Conservation (phyloP, 805 yeast genomes). For the Candida alai region DNA sequence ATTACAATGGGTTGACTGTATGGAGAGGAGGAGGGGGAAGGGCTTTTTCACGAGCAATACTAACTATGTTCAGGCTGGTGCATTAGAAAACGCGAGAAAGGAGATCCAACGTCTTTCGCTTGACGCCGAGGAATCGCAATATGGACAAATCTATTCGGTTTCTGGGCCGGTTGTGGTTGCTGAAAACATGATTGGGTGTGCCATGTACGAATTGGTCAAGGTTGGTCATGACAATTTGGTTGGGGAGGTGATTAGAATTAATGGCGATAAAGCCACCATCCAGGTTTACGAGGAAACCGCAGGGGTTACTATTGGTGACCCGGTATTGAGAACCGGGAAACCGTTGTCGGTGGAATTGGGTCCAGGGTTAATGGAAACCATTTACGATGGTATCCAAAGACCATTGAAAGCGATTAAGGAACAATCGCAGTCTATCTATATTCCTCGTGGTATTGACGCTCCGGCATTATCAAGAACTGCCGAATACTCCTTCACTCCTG, state of each 20-base stretch:
- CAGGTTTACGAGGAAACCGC: conserved; percentile 99
- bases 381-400: conserved; percentile 99
- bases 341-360: conserved; percentile 99
- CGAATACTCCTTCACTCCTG: conserved; percentile 86
- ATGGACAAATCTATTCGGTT: conserved; percentile 89
- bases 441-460: conserved; percentile 97
- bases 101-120: conserved; percentile 81
- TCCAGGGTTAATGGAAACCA: conserved; percentile 99
- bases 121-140: conserved; percentile 70
- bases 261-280: conserved; percentile 93
- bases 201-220: conserved; percentile 98
- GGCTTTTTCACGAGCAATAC: no score
- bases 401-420: conserved; percentile 93
- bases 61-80: conserved; percentile 70
- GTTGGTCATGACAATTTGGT: conserved; percentile 97
- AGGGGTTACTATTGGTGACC: conserved; percentile 99
- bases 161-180: conserved; percentile 98
- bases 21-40: no score
- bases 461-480: conserved; percentile 86
- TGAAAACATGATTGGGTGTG: conserved; percentile 98
- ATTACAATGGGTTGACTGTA: no score
- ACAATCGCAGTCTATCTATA: conserved; percentile 84
- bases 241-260: conserved; percentile 97
- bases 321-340: conserved; percentile 96
- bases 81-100: conserved; percentile 94